Base-by-base conservation (phyloP, 208 protist species). In the Wallacemonas sp. region DNA sequence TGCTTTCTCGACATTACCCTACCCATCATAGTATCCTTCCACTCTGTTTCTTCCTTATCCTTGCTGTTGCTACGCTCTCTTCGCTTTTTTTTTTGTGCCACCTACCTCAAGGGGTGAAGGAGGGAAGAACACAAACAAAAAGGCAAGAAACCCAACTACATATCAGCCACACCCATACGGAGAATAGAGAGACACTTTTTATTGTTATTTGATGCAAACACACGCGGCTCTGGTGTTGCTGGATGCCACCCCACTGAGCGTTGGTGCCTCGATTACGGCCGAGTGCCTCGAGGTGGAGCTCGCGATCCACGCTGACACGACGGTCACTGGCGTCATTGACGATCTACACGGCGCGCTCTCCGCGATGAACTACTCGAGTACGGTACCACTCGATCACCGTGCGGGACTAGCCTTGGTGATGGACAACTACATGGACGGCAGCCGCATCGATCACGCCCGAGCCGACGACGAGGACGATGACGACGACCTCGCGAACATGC, bases 281-380 rank as follows among this genome's bases (percentile, higher is more conserved):
- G 61, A 82, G 61, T 57, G 65, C 25, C 70, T 77, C 33, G 70
- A 68, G 28, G 77, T 82, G n/a, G 68, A 77, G 29, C 61, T 82
- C 57, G 62, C 41, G 22, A 66, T 82, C 31, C 14, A 50, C 29
- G 7, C 2, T 1, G 65, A 74, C 16, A 78, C 77, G 1, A 73
- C 67, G 18, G 77, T 76, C 31, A 46, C 49, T 11, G 62, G 48
- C 8, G 61, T 82, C 26, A 32, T 82, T 3, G 71, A 54, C 2
- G 77, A 82, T 45, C 57, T 82, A 18, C 62, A 74, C n/a, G 57
- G 70, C 41, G 72, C 71, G 18, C 64, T 82, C 14, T 16, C 26
- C 0, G 65, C 26, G 1, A 74, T 82, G 77, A 50, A 62, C 12
- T 55, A 74, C 29, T 57, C 32, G n/a, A 31, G 67, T 16, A 57